A percentile compares a stretch with the other conserved stretches of the same genome.
Evolutionary conservation across 1,284 basidiomycete species (phyloP).

Genomic region (Tylopilus orsonianus): DNA sequence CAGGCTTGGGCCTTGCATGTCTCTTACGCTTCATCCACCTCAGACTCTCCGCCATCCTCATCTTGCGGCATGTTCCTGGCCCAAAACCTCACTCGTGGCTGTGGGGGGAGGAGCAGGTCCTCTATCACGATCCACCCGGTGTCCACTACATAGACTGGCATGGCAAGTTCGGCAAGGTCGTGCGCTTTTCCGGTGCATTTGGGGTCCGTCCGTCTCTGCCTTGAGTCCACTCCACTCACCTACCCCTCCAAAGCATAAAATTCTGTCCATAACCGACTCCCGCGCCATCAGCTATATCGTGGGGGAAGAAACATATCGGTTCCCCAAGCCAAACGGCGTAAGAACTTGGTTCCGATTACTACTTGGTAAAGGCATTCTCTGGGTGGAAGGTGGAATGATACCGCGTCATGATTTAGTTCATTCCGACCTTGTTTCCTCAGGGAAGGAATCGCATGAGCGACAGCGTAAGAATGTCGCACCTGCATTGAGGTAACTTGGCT

Average conservation of each 20-base stretch:
- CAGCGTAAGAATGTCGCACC: constrained; percentile 53
- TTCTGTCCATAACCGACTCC: constrained; percentile 54
- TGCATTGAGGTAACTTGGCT: constrained; percentile 47
- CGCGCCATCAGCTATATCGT: constrained; percentile 53
- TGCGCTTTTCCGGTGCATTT: constrained; percentile 54
- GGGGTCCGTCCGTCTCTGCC: constrained; percentile 38
- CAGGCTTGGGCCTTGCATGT: constrained; percentile 18
- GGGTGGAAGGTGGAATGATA: constrained; percentile 50
- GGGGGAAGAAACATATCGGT: constrained; percentile 49
- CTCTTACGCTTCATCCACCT: constrained; percentile 21
- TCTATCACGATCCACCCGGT: constrained; percentile 50
- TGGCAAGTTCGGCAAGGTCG: constrained; percentile 47
- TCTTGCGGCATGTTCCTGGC: constrained; percentile 46
- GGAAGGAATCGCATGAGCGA: constrained; percentile 52
- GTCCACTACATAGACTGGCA: constrained; percentile 52
- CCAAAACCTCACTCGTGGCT: constrained; percentile 46
- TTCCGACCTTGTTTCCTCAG: constrained; percentile 27
- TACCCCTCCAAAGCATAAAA: constrained; percentile 42
- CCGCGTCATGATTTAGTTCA: neutral
- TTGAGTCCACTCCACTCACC: constrained; percentile 8
- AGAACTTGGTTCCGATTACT: constrained; percentile 59
- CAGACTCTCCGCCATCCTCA: constrained; percentile 30
- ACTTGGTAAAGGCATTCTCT: constrained; percentile 60
- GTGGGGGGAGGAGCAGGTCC: constrained; percentile 58
- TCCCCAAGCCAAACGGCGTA: constrained; percentile 59